Conservation (phyloP, 768 basidiomycete genomes). For the Hypholoma sublateritium region DNA sequence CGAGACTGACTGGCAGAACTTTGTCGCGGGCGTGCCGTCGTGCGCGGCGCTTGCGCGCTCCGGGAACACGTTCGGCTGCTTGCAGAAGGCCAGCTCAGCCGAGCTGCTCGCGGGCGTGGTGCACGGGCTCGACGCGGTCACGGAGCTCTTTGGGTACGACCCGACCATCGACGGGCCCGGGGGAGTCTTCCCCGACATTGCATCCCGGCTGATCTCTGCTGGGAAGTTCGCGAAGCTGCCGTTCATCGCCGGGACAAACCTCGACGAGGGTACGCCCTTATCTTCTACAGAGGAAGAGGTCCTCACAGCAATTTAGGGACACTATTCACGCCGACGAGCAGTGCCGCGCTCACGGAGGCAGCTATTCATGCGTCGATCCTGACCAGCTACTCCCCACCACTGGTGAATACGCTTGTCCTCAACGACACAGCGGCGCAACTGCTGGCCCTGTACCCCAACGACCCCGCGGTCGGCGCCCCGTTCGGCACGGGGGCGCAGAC, state of each 20-base stretch:
- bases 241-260: conserved; percentile 43
- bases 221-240: conserved; percentile 34
- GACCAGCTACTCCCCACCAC: conserved; percentile 28
- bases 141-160: conserved; percentile 26
- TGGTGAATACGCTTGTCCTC: conserved; percentile 19
- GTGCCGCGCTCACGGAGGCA: conserved; percentile 20
- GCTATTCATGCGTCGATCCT: conserved; percentile 27
- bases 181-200: conserved; percentile 39
- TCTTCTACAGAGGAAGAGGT: background rate
- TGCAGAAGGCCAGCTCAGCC: conserved; percentile 19
- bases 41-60: conserved; percentile 27
- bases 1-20: conserved; percentile 36
- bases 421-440: conserved; percentile 23
- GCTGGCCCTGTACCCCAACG: conserved; percentile 40
- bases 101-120: conserved; percentile 23
- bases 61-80: conserved; percentile 35
- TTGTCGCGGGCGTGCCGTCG: conserved; percentile 34
- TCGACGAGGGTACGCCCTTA: conserved; percentile 43
- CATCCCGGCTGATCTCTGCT: conserved; percentile 30
- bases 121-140: conserved; percentile 11
- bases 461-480: conserved; percentile 42
- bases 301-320: conserved; percentile 27
- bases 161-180: conserved; percentile 43
- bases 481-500: conserved; percentile 45
- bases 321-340: conserved; percentile 25